phyloP scores from a whole-genome alignment of 768 basidiomycete genomes.

The Boletus barrowsii region DNA sequence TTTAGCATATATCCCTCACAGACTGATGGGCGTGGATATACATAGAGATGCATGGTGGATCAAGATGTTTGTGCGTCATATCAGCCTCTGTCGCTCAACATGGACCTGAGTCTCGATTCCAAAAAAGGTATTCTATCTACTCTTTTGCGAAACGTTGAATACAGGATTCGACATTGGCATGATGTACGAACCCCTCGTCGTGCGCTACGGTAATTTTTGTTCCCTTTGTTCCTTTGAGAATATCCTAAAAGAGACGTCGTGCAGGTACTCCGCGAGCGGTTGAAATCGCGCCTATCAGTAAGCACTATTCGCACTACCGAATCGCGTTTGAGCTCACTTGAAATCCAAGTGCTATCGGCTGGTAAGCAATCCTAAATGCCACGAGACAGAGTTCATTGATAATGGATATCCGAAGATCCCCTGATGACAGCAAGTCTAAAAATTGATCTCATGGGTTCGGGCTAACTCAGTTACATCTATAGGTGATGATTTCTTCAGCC shows the following conservation, averaged over 20 bases:
- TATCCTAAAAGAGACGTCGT: slow-evolving; percentile 22
- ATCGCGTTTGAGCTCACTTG: slow-evolving; percentile 20
- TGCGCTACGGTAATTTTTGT: slow-evolving; percentile 39
- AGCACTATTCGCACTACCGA: background rate
- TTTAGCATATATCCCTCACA: background rate
- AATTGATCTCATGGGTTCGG: background rate
- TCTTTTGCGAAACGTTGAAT: slow-evolving; percentile 49
- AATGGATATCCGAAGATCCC: slow-evolving; percentile 34
- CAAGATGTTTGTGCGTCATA: slow-evolving; percentile 40
- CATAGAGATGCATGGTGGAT: slow-evolving; percentile 48
- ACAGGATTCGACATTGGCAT: slow-evolving; percentile 45
- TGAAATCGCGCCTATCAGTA: slow-evolving; percentile 2
- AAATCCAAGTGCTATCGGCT: slow-evolving; percentile 9
- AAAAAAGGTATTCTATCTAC: slow-evolving; percentile 40
- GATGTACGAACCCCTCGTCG: slow-evolving; percentile 47
- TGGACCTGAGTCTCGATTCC: background rate
- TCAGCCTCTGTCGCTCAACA: background rate
- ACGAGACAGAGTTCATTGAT: background rate
- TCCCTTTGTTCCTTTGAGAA: background rate
- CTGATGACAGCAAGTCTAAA: slow-evolving; percentile 38
- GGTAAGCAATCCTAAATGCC: slow-evolving; percentile 5
- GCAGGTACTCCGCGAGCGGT: slow-evolving; percentile 19
- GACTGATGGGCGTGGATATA: background rate
- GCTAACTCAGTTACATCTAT: background rate
- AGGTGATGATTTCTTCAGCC: slow-evolving; percentile 44